A percentile compares a stretch with the other conserved stretches of the same genome.
Evolutionary conservation across 352 stramenopile genomes (phyloP).

Genomic region (Pythium periplocum): DNA sequence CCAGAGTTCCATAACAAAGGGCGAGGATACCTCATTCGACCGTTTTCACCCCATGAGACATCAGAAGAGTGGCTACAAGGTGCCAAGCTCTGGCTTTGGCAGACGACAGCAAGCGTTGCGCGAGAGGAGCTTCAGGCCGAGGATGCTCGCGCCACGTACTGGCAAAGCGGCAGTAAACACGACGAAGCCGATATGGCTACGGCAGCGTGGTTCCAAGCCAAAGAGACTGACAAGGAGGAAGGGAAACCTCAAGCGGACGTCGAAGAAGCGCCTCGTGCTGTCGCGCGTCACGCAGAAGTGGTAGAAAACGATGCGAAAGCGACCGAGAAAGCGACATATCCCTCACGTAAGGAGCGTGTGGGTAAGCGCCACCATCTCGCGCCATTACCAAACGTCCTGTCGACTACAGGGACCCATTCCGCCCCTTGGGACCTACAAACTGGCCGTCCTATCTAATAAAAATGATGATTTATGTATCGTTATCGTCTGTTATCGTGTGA

Average conservation of each 20-base stretch:
- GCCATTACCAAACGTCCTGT: conserved; percentile 1
- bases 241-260: conserved; percentile 5
- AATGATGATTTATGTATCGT: no score
- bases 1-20: conserved; percentile 40
- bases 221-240: background rate
- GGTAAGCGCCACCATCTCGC: conserved; percentile 18
- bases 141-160: conserved; percentile 20
- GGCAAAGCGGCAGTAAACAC: conserved; percentile 14
- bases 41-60: conserved; percentile 16
- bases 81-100: conserved; percentile 55
- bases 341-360: conserved; percentile 1
- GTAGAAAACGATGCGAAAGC: no score
- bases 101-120: conserved; percentile 45
- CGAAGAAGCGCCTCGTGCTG: background rate
- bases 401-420: background rate
- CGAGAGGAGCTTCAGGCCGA: conserved; percentile 36
- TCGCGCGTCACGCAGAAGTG: no score
- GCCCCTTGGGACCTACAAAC: background rate
- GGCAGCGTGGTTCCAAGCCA: conserved; percentile 17
- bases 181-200: conserved; percentile 16
- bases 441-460: conserved; percentile 3
- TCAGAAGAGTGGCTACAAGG: conserved; percentile 33
- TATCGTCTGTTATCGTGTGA: no score
- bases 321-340: background rate
- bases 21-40: conserved; percentile 44